Base-by-base conservation (phyloP, 176 grass and related monocot genomes). In the Oryza glaberrima region DNA sequence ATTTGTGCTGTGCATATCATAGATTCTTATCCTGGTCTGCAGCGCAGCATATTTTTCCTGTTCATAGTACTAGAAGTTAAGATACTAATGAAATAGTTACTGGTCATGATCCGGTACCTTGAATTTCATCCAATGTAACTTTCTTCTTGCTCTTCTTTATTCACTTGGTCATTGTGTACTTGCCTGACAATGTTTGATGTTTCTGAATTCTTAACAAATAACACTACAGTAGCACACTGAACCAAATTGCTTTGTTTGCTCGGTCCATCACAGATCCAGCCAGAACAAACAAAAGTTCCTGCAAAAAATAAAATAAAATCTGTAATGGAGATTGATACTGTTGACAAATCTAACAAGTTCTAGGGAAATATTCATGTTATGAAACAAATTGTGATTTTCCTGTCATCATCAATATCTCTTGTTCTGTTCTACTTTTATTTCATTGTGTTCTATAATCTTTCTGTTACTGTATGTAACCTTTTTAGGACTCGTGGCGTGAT, bases 401-500 rank as follows among this genome's bases (percentile, higher is more conserved):
- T 72, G 48, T 80, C 51, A 64, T 67, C 58, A 61, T 30, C 49
- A 65, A 38, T 14, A 11, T 85, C 47, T 36, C 32, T 67, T 26
- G 60, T 13, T 47, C 46, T 36, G 34, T 72, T 71, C 56, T 22
- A n/a, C 51, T 70, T 73, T 61, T 23, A 46, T 68, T 49, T 7
- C 40, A 34, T 70, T 76, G 17, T 54, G 26, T 72, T 52, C 54
- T 80, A 63, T 78, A 46, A 71, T 88, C 65, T 76, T 69, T 82
- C 1, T 25, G 6, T 28, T 79, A 69, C 26, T 80, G 17, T 56
- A 25, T 78, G 30, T 77, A 58, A 66, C 38, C 41, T 34, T 83
- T 77, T 81, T 65, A 98, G 96, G 96, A 98, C 34, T 90, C 93
- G 47, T 98, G 96, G 96, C 73, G 81, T 73, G 96, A 98, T 86